phyloP scores from a whole-genome alignment of 257 asterid genomes.

The Nicotiana attenuata region DNA sequence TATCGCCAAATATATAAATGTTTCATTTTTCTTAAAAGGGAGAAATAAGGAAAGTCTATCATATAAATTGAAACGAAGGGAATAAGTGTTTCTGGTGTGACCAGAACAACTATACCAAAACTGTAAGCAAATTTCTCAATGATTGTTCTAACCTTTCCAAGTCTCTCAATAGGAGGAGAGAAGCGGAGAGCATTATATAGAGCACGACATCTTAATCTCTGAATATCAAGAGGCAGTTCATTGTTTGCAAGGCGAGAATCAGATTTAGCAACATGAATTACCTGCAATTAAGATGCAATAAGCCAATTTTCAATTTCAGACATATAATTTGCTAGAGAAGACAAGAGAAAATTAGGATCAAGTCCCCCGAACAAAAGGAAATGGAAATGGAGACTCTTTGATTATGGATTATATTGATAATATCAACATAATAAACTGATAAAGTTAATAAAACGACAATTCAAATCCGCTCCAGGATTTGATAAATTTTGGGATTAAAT shows the following conservation, averaged over 20 bases:
- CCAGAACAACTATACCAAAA: background rate
- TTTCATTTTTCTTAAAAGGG: no score
- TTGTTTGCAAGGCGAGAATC: conserved; percentile 97
- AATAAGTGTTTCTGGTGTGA: conserved; percentile 6
- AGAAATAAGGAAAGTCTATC: no score
- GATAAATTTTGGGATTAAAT: background rate
- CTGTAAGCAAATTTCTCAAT: conserved; percentile 6
- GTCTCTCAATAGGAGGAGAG: conserved; percentile 67
- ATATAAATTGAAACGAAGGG: no score
- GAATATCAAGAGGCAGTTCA: conserved; percentile 89
- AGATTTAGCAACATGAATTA: conserved; percentile 88
- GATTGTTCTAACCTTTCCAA: conserved; percentile 70
- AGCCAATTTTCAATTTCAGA: background rate
- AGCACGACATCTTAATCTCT: conserved; percentile 95
- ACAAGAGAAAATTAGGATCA: background rate
- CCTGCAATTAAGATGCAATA: conserved; percentile 39
- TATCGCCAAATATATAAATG: no score
- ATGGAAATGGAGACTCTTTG: background rate
- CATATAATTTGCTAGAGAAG: background rate
- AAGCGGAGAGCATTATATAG: conserved; percentile 79
- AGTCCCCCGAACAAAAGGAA: background rate
- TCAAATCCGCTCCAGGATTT: background rate
- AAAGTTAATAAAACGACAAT: background rate
- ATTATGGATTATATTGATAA: background rate
- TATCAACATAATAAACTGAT: background rate